phyloP scores from a whole-genome alignment of 2,329 filamentous ascomycete species.

The Bipolaris oryzae region DNA sequence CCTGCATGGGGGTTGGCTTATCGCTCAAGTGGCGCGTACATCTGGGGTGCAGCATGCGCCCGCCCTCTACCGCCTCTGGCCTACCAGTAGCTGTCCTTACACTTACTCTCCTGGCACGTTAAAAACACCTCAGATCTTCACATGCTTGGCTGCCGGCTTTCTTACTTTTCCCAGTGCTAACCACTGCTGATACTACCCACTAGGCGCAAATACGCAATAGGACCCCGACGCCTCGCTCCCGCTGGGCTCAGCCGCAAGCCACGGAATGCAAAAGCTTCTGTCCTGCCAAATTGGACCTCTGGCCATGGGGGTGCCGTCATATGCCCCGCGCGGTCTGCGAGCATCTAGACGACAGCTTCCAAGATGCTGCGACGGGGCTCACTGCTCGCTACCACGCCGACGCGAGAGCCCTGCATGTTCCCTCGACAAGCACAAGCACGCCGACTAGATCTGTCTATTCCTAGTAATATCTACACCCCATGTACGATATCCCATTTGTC shows the following conservation, averaged over 20 bases:
- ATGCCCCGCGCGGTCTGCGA: constrained; percentile 3
- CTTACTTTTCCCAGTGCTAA: background rate
- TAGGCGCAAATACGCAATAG: background rate
- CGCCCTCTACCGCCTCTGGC: background rate
- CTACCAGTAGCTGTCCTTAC: too few species aligned
- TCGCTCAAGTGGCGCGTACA: constrained; percentile 17
- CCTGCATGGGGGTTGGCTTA: constrained; percentile 15
- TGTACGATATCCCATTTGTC: constrained; percentile 12
- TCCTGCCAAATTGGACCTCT: background rate
- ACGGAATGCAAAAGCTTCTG: background rate
- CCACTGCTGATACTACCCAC: background rate
- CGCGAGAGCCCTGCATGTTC: constrained; percentile 13
- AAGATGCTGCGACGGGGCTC: constrained; percentile 8
- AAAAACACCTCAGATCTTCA: constrained; percentile 16
- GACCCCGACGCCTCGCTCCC: background rate
- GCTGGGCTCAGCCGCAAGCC: background rate
- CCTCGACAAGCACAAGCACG: background rate
- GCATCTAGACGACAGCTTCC: constrained; percentile 10
- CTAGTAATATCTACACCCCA: too few species aligned
- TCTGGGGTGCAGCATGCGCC: constrained; percentile 30
- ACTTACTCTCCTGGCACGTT: too few species aligned
- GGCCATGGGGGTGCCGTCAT: background rate
- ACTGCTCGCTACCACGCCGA: constrained; percentile 4
- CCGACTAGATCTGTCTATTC: too few species aligned
- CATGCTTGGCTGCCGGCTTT: background rate